Evolutionary conservation across 768 basidiomycete genomes (phyloP).

Genomic region (Mrakia hoshinonis): DNA sequence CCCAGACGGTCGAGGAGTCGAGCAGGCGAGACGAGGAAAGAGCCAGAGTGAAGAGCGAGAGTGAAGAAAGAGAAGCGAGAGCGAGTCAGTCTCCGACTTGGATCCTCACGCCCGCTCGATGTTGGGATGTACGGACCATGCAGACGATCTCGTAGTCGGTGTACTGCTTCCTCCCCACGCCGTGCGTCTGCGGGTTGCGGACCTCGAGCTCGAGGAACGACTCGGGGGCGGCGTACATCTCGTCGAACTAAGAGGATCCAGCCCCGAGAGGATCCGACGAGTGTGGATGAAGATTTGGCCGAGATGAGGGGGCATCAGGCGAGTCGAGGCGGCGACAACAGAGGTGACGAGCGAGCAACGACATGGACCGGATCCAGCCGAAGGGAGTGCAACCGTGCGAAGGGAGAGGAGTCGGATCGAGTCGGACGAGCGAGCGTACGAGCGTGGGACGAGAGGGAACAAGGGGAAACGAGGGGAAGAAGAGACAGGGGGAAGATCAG

Average conservation of each 20-base stretch:
- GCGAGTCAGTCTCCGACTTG: not conserved
- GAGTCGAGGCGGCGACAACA: too few relatives aligned
- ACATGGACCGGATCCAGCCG: too few relatives aligned
- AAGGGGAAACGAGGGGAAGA: not conserved
- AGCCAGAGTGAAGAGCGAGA: not conserved
- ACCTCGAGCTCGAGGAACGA: constrained; percentile 94
- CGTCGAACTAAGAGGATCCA: constrained; percentile 52
- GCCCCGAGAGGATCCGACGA: not conserved
- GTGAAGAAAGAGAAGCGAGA: not conserved
- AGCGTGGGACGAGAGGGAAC: too few relatives aligned
- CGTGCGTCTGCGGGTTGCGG: constrained; percentile 91
- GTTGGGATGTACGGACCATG: constrained; percentile 53
- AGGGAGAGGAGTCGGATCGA: too few relatives aligned
- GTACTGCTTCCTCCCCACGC: constrained; percentile 97
- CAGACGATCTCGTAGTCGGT: constrained; percentile 98
- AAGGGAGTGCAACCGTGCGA: too few relatives aligned
- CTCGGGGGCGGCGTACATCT: constrained; percentile 88
- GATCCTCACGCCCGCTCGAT: not conserved
- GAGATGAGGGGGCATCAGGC: not conserved
- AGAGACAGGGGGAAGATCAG: not conserved
- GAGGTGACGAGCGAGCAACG: too few relatives aligned
- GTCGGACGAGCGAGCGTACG: too few relatives aligned
- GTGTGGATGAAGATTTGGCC: not conserved
- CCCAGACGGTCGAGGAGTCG: not conserved
- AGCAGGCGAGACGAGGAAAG: too few relatives aligned